Percentiles rank a stretch among this genome's conserved stretches.
Evolutionary conservation across 2,329 filamentous ascomycete species (phyloP).

Genomic region (Verticillium nubilum): DNA sequence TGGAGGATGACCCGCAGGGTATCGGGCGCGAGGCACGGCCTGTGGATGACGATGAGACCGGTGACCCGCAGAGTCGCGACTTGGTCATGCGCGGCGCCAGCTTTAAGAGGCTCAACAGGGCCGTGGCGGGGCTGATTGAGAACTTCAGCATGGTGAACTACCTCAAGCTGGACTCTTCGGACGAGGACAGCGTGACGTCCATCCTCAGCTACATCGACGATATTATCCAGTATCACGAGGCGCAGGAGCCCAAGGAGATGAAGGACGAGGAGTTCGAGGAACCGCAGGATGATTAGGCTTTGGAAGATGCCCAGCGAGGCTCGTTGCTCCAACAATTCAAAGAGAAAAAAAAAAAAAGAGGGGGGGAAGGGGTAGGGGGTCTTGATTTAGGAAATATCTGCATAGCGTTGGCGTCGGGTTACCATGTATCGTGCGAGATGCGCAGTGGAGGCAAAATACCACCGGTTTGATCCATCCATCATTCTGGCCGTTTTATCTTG

Average conservation of each 20-base stretch:
- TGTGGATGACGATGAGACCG: constrained; percentile 42
- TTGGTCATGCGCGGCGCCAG: constrained; percentile 75
- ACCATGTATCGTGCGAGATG: not conserved
- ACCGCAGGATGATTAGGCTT: constrained; percentile 13
- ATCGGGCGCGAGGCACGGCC: constrained; percentile 38
- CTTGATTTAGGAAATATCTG: constrained; percentile 11
- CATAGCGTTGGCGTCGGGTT: constrained; percentile 37
- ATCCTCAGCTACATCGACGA: constrained; percentile 92
- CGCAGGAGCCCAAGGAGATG: constrained; percentile 84
- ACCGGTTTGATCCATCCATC: not conserved
- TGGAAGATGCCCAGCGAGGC: too few species aligned
- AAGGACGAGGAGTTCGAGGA: constrained; percentile 48
- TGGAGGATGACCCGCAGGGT: constrained; percentile 62
- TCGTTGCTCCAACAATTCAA: too few species aligned
- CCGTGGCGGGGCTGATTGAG: constrained; percentile 87
- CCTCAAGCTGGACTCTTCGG: constrained; percentile 79
- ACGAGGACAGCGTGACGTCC: constrained; percentile 83
- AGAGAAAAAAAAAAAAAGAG: constrained; percentile 9
- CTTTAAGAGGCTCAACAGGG: constrained; percentile 78
- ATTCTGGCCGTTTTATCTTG: not conserved
- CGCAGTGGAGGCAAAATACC: not conserved
- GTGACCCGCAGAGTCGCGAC: constrained; percentile 59
- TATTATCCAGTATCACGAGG: constrained; percentile 87
- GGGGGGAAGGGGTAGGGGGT: not conserved
- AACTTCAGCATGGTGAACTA: constrained; percentile 99